Conservation (phyloP, 306 rosid genomes). For the Lotus japonicus region DNA sequence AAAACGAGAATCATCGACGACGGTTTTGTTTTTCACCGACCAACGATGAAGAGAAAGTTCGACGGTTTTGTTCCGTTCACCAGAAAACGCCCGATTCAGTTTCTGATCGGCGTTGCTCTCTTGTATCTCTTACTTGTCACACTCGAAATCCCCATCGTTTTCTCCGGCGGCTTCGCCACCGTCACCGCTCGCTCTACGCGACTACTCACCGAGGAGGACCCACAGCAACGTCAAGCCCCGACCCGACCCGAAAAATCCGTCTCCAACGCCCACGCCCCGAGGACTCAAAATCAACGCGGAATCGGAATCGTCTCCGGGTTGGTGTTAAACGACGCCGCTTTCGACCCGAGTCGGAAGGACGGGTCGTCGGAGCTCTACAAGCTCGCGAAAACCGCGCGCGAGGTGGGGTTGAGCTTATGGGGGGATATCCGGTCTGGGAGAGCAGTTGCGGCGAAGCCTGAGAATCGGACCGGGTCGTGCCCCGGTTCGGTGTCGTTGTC, state of each 20-base stretch:
- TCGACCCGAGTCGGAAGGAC: conserved; percentile 18
- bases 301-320: conserved; percentile 45
- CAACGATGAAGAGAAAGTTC: conserved; percentile 45
- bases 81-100: conserved; percentile 66
- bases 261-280: conserved; percentile 42
- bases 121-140: conserved; percentile 53
- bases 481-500: conserved; percentile 47
- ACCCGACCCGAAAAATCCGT: conserved; percentile 50
- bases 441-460: neutral
- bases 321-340: conserved; percentile 31
- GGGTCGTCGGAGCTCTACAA: conserved; percentile 52
- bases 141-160: conserved; percentile 61
- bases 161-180: conserved; percentile 37
- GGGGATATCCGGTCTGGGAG: conserved; percentile 41
- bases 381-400: conserved; percentile 56
- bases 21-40: neutral
- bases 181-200: conserved; percentile 28
- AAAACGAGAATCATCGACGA: neutral
- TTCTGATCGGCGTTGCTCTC: conserved; percentile 38
- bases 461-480: conserved; percentile 50
- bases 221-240: conserved; percentile 51
- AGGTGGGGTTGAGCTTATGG: conserved; percentile 51
- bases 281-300: conserved; percentile 41
- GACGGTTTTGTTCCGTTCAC: conserved; percentile 37
- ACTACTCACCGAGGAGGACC: conserved; percentile 46